phyloP scores from a whole-genome alignment of 768 basidiomycete species.

The Pleurotus pulmonarius region DNA sequence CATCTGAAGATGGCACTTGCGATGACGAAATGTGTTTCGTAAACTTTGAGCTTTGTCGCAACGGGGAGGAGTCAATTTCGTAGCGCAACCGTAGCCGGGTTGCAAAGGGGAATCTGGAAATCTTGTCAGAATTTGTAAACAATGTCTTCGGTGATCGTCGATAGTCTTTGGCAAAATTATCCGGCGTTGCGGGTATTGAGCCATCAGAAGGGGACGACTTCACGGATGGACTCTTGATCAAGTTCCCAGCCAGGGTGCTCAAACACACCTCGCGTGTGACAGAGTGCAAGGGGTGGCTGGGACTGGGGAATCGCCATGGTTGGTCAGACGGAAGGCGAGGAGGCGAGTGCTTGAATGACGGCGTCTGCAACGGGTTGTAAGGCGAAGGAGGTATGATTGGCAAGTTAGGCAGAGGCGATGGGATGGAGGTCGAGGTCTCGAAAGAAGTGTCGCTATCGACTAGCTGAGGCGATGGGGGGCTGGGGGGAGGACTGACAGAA shows the following conservation, averaged over 20 bases:
- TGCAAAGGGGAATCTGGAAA: slow-evolving; percentile 2
- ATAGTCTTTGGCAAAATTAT: slow-evolving; percentile 26
- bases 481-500: slow-evolving; percentile 30
- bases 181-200: slow-evolving; percentile 25
- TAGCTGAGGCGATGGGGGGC: slow-evolving; percentile 27
- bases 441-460: slow-evolving; percentile 15
- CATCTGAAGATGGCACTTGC: slow-evolving; percentile 19
- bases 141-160: slow-evolving; percentile 36
- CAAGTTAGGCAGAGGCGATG: slow-evolving; percentile 26
- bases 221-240: slow-evolving; percentile 41
- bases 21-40: neutral
- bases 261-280: slow-evolving; percentile 61
- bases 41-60: slow-evolving; percentile 26
- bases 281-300: slow-evolving; percentile 73
- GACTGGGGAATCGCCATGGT: slow-evolving; percentile 80
- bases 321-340: slow-evolving; percentile 73
- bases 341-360: slow-evolving; percentile 76
- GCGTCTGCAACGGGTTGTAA: slow-evolving; percentile 71
- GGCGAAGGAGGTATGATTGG: slow-evolving; percentile 60
- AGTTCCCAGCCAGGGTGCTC: slow-evolving; percentile 54
- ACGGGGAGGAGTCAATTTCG: slow-evolving; percentile 46
- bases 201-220: slow-evolving; percentile 22
- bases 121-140: slow-evolving; percentile 21
- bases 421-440: neutral
- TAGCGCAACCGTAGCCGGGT: slow-evolving; percentile 19